A percentile compares a stretch with the other conserved stretches of the same genome.
Conservation (phyloP, 2,329 filamentous ascomycete species). For the Aphanoascus verrucosus region DNA sequence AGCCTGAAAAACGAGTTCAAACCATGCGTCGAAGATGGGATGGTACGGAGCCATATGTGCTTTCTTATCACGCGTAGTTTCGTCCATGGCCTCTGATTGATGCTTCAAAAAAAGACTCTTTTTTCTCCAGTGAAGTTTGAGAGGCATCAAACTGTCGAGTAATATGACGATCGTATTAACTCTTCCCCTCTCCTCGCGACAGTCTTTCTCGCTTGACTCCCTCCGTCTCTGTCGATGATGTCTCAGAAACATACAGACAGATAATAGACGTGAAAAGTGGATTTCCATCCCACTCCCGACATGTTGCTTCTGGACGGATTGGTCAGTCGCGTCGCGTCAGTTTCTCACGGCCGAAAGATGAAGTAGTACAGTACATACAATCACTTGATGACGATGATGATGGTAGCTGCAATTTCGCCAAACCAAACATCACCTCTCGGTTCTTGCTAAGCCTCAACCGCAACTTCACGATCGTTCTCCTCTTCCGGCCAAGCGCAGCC, state of each 20-base stretch:
- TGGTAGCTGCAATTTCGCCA: background rate
- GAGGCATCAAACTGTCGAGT: background rate
- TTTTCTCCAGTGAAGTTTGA: no score
- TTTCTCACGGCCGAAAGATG: background rate
- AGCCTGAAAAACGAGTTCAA: no score
- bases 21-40: no score
- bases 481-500: background rate
- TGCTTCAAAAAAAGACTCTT: background rate
- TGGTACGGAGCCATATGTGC: no score
- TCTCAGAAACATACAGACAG: no score
- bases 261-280: background rate
- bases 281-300: background rate
- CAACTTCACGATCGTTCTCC: background rate
- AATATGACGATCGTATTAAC: constrained; percentile 10
- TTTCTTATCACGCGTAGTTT: no score
- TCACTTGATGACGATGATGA: background rate
- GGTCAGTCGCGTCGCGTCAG: no score
- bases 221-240: background rate
- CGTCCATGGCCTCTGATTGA: no score
- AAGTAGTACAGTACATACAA: no score
- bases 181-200: background rate
- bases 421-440: background rate
- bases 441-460: background rate
- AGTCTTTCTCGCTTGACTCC: background rate
- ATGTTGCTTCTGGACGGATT: constrained; percentile 1